Conservation (phyloP, 116 monocot species). For the Phalaenopsis hybrid region DNA sequence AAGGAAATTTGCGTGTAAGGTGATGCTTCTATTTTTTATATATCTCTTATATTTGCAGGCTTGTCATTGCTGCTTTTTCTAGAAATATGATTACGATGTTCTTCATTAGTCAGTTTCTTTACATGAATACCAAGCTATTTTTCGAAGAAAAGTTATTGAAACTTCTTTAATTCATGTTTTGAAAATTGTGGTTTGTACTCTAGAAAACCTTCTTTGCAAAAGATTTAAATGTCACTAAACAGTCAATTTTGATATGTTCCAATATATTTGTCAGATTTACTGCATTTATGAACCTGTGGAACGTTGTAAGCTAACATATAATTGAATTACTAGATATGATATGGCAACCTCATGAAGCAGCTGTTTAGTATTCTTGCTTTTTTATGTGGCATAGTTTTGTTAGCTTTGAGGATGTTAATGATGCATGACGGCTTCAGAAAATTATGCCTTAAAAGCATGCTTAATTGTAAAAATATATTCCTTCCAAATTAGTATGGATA, state of each 20-base stretch:
- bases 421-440: too few species aligned
- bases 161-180: not conserved
- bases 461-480: not conserved
- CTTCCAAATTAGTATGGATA: not conserved
- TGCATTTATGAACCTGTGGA: too few species aligned
- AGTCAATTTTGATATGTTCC: too few species aligned
- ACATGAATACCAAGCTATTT: not conserved
- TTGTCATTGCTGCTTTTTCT: conserved; percentile 69
- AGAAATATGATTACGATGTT: conserved; percentile 24
- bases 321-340: too few species aligned
- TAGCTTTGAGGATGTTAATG: too few species aligned
- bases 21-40: conserved; percentile 17
- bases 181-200: not conserved
- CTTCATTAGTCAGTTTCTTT: not conserved
- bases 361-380: too few species aligned
- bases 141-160: not conserved
- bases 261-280: too few species aligned
- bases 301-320: too few species aligned
- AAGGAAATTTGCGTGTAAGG: conserved; percentile 63
- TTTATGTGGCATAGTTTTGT: too few species aligned
- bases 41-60: conserved; percentile 42
- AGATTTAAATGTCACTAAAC: too few species aligned
- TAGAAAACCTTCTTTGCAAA: not conserved
- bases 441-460: too few species aligned
- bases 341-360: too few species aligned